Evolutionary conservation across 1,284 basidiomycete genomes (phyloP).

Genomic region (Sanghuangporus weigelae): DNA sequence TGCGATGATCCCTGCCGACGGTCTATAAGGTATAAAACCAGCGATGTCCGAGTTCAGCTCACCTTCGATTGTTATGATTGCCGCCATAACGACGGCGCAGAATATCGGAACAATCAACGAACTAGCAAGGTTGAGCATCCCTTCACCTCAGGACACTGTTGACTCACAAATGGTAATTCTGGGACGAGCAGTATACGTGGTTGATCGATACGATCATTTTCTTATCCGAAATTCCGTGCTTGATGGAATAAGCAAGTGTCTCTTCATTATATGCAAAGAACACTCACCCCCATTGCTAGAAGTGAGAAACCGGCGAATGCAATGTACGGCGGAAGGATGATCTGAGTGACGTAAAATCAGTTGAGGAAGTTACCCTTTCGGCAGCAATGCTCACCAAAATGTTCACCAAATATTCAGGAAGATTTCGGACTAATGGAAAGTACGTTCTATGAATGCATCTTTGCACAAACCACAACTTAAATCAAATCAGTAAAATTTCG

Average conservation of each 20-base stretch:
- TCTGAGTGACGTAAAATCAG: constrained; percentile 23
- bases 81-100: constrained; percentile 35
- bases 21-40: constrained; percentile 17
- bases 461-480: constrained; percentile 22
- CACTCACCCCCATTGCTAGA: constrained; percentile 25
- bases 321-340: constrained; percentile 35
- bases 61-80: constrained; percentile 45
- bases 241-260: background rate
- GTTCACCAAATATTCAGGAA: constrained; percentile 16
- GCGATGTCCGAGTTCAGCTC: constrained; percentile 13
- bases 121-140: constrained; percentile 25
- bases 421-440: constrained; percentile 21
- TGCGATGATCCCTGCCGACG: constrained; percentile 25
- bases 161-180: constrained; percentile 14
- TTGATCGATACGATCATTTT: constrained; percentile 3
- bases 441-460: constrained; percentile 10
- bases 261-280: background rate
- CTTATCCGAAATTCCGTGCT: constrained; percentile 17
- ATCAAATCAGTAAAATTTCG: constrained; percentile 36
- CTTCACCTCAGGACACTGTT: constrained; percentile 14
- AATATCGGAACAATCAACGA: constrained; percentile 40
- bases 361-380: constrained; percentile 16
- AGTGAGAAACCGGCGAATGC: constrained; percentile 29
- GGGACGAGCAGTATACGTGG: constrained; percentile 13
- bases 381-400: constrained; percentile 9